Evolutionary conservation across 2,329 filamentous ascomycete species (phyloP), one percentile per base, ranked within the genome.

Genomic region (Fusarium sp.): DNA sequence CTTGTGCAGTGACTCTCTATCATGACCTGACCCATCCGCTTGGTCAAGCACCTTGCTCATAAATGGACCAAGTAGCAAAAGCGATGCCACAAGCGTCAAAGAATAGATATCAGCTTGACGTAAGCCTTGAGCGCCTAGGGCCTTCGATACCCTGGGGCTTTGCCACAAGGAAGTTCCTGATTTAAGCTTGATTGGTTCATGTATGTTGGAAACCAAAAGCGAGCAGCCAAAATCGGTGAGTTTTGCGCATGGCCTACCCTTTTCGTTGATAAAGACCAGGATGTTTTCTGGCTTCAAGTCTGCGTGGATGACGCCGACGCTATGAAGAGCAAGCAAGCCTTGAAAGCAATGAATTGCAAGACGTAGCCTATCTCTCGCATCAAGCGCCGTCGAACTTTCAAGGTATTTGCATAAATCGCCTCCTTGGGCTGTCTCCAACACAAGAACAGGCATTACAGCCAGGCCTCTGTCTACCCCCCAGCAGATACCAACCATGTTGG

Each of bases 1-100:
- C 9, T 21, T 29, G 9, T 15, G 25, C 0, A 46, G 19, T 2
- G 19, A 4, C 25, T 46, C 25, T 4, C 2, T 1, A 5, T 14
- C 44, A 46, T 29, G 9, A 10, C 19, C 12, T 27, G 19, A 46
- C 19, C 19, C 12, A 4, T 46, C 5, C 12, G 4, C 25, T 2
- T 46, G 9, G 0, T 27, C 12, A 29, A 46, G 9, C 6, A 46
- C 9, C 44, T 21, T 21, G 3, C 10, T 1, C 44, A 46, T 46
- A 19, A 29, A 46, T 21, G 19, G 25, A 4, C 25, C 44, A 8
- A 29, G 1, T 10, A 46, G 21, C 29, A 46, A 14, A 46, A 46
- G 44, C 1, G 25, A 46, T 29, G 2, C 25, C 2, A 27, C 44
- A 1, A 46, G 25, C 19, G 44, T 21, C 6, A 46, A 21, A 46